Evolutionary conservation across 2,329 filamentous ascomycete genomes (phyloP).

Genomic region (Calonectria pseudoreteaudii): DNA sequence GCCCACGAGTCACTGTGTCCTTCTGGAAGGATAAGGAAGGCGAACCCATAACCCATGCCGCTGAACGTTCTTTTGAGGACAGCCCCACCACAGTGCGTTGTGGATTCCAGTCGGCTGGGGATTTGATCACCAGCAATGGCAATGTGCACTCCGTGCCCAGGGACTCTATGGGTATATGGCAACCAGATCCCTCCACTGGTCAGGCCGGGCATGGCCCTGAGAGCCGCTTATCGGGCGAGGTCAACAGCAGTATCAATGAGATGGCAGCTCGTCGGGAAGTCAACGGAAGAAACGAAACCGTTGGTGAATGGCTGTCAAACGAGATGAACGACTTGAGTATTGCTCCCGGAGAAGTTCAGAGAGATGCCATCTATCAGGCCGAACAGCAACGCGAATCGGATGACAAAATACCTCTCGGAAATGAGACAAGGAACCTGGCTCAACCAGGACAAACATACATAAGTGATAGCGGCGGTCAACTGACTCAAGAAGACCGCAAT

Average conservation of each 20-base stretch:
- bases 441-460: conserved; percentile 64
- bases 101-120: conserved; percentile 53
- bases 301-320: conserved; percentile 63
- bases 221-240: conserved; percentile 56
- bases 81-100: conserved; percentile 50
- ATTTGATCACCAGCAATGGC: conserved; percentile 48
- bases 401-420: conserved; percentile 58
- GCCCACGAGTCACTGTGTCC: conserved; percentile 68
- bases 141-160: conserved; percentile 45
- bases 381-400: conserved; percentile 44
- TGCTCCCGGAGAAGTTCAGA: conserved; percentile 39
- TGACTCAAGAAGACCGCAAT: conserved; percentile 60
- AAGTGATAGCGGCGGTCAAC: conserved; percentile 53
- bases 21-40: conserved; percentile 62
- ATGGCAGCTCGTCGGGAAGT: conserved; percentile 54
- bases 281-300: conserved; percentile 61
- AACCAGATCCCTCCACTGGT: conserved; percentile 52
- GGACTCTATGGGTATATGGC: conserved; percentile 57
- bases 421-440: conserved; percentile 63
- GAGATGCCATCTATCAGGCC: conserved; percentile 35
- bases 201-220: conserved; percentile 62
- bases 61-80: conserved; percentile 56
- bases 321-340: conserved; percentile 46
- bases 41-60: conserved; percentile 49
- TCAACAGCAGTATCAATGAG: conserved; percentile 65